Base-by-base conservation (phyloP, 2,329 filamentous ascomycete species). In the Westerdykella aurantiaca region DNA sequence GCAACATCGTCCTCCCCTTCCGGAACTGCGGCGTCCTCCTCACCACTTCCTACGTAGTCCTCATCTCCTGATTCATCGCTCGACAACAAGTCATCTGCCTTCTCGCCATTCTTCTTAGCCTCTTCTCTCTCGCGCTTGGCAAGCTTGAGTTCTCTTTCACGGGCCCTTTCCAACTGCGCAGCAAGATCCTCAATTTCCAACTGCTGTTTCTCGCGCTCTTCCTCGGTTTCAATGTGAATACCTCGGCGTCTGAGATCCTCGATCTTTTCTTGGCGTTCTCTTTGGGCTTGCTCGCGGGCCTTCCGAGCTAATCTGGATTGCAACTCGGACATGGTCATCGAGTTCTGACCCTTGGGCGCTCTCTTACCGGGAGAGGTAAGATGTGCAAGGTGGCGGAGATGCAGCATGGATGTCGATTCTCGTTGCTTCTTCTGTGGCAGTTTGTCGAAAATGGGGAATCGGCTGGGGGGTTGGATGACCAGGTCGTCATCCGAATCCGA, bases 201-300 rank as follows among this genome's bases (percentile, higher is more conserved):
- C 65, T 88, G 81, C 62, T 95, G 85, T 29, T 81, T 80, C 60
- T 90, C 86, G 16, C 87, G 81, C 64, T 98, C 90, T 66, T 96
- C 91, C 2, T 83, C 81, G 0, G 87, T 95, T 64, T 90, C 85
- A 14, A 97, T 75, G 18, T 85, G 72, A 21, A 96, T 77, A 6
- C 93, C 93, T 66, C 86, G 88, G 10, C 85, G 83, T 57, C 80
- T 82, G 34, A 98, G 76, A 53, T 83, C 77, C 44, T 88, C 81
- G 16, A 97, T 77, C 43, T 84, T 84, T 53, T 87, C 83, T 47
- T 87, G 80, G 42, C 88, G 82, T 63, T 93, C 88, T 34, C 79
- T 69, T 47, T 81, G 81, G 37, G 89, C 90, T 67, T 98, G 93
- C 47, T 85, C 77, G 37, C 87, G 81, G 5, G 88, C 89, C 48